Base-by-base conservation (phyloP, 345 rosid species). In the Boechera stricta region DNA sequence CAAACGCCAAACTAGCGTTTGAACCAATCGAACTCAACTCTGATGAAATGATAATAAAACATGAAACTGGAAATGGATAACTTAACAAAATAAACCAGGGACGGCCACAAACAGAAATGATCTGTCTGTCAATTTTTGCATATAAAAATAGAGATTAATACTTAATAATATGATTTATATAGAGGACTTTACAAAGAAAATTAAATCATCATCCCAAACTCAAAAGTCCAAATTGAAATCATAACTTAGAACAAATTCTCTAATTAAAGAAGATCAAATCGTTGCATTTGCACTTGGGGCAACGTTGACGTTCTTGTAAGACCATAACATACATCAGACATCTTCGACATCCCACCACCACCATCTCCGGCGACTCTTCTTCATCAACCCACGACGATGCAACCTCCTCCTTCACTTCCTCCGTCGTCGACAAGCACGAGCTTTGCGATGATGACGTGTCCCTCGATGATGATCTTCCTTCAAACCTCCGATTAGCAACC, bases 341-440 rank as follows among this genome's bases (percentile, higher is more conserved):
- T 7, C 63, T 58, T 59, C 1, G 36, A 58, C 81, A 78, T 59
- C 81, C 77, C 9, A 5, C 42, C 33, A 16, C 69, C 41, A 78
- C 57, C 75, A 69, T 13, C 31, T 4, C 49, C 57, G 64, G 5
- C 32, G 35, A 7, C 64, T 55, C 53, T 52, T 41, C 41, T 52
- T 77, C 76, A 1, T 61, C 77, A 21, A 6, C 15, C 81, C 69
- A 58, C 73, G 81, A 65, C 51, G 81, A 72, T 51, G 77, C 56
- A 58, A 78, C 69, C 69, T 78, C 81, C 28, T 71, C 81, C 63
- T 65, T 72, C 68, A 18, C 49, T 47, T 77, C 80, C 67, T 71
- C 67, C 67, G 29, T n/a, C 62, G 67, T 77, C 24, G 76, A 53
- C 29, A 77, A 0, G 47, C 77, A 71, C 56, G 81, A 77, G 54